Evolutionary conservation across 2,329 filamentous ascomycete species (phyloP).

Genomic region (Fusarium liriodendri): DNA sequence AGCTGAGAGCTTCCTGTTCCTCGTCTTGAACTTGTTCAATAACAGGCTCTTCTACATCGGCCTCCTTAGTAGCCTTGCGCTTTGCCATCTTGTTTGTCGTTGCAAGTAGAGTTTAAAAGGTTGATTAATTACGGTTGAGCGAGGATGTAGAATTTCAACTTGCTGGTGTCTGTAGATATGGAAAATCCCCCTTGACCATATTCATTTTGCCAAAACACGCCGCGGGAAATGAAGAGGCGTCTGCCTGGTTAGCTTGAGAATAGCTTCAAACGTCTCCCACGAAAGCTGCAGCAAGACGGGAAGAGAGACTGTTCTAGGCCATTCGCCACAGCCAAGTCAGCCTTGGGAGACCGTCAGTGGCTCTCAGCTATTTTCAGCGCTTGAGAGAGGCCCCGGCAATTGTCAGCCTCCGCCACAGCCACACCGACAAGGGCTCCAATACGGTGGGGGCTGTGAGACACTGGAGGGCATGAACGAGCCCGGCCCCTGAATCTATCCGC

Average conservation of each 20-base stretch:
- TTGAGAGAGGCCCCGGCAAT: neutral
- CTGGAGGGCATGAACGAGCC: constrained; percentile 17
- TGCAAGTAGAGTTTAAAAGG: neutral
- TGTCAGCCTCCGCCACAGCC: constrained; percentile 42
- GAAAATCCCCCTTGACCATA: neutral
- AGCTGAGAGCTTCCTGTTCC: constrained; percentile 9
- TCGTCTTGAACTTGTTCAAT: neutral
- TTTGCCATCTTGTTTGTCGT: constrained; percentile 12
- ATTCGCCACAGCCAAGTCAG: constrained; percentile 29
- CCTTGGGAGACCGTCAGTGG: constrained; percentile 1
- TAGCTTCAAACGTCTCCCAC: neutral
- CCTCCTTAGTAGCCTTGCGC: neutral
- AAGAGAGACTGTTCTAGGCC: constrained; percentile 2
- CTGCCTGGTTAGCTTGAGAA: neutral
- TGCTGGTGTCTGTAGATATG: neutral
- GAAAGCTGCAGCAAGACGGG: neutral
- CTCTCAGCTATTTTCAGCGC: constrained; percentile 38
- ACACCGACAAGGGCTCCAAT: constrained; percentile 17
- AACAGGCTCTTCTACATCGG: neutral
- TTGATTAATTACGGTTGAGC: neutral
- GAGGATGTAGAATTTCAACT: neutral
- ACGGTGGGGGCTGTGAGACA: constrained; percentile 20
- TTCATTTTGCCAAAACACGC: neutral
- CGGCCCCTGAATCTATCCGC: constrained; percentile 2
- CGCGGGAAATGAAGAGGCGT: neutral